Conservation (phyloP, 176 grass and related monocot genomes). For the Carex kokanica region DNA sequence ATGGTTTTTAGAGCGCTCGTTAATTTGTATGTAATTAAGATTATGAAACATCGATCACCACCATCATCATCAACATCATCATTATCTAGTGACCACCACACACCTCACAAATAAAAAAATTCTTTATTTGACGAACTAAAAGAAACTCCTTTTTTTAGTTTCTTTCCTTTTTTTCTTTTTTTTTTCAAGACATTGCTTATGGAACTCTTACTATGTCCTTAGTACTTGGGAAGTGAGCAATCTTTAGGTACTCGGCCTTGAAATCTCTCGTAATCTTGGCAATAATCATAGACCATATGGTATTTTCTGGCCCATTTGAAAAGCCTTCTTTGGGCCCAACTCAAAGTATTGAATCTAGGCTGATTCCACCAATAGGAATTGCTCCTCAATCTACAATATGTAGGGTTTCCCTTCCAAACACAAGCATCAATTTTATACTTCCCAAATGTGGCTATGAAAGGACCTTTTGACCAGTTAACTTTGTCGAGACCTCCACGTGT, state of each 20-base stretch:
- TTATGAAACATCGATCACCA: not conserved
- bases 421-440: conserved; percentile 35
- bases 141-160: not conserved
- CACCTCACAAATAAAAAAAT: not conserved
- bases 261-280: not conserved
- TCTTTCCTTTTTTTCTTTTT: not conserved
- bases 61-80: too few relatives aligned
- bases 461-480: conserved; percentile 33
- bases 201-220: not conserved
- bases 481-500: conserved; percentile 24
- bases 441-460: conserved; percentile 31
- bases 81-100: not conserved
- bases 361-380: conserved; percentile 29
- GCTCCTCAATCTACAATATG: conserved; percentile 4
- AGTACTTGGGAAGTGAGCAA: conserved; percentile 27
- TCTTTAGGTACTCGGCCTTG: conserved; percentile 16
- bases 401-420: conserved; percentile 32
- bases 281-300: conserved; percentile 36
- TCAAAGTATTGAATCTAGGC: conserved; percentile 21
- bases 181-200: not conserved
- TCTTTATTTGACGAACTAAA: not conserved
- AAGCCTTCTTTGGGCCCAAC: conserved; percentile 34
- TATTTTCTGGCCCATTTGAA: conserved; percentile 38
- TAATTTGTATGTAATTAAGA: not conserved
- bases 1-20: too few relatives aligned